Conservation (phyloP, 192 early-diverging fungal genomes). For the Coemansia sp. region DNA sequence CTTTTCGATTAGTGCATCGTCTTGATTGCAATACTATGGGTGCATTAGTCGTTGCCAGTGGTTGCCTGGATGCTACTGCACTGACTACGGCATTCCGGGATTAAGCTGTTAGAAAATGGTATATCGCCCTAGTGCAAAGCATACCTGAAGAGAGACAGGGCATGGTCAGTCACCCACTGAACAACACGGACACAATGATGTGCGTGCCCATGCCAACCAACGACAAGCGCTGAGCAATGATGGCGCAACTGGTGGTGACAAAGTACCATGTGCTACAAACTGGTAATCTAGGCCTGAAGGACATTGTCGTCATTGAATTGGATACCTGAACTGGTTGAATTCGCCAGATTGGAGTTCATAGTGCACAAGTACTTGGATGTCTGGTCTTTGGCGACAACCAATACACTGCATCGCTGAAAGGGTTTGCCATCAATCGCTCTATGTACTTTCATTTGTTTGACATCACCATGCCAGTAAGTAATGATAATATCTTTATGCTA, state of each 20-base stretch:
- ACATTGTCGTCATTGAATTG: slow-evolving; percentile 13
- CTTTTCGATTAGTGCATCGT: slow-evolving; percentile 25
- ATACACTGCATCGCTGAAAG: neutral
- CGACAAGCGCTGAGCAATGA: neutral
- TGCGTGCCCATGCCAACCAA: neutral
- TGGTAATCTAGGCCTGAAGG: slow-evolving; percentile 1
- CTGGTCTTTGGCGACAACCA: slow-evolving; percentile 31
- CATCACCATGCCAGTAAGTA: slow-evolving; percentile 17
- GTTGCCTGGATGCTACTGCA: slow-evolving; percentile 8
- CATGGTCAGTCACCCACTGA: slow-evolving; percentile 4
- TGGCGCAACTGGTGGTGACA: slow-evolving; percentile 11
- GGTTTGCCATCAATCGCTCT: neutral
- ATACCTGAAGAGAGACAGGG: slow-evolving; percentile 5
- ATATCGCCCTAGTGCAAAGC: slow-evolving; percentile 24
- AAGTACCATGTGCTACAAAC: slow-evolving; percentile 17
- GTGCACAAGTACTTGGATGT: slow-evolving; percentile 25
- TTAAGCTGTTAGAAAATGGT: slow-evolving; percentile 14
- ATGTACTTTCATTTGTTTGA: slow-evolving; percentile 32
- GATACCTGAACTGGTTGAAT: slow-evolving; percentile 35
- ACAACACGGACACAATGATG: neutral
- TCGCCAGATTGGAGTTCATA: slow-evolving; percentile 40
- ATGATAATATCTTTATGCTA: neutral
- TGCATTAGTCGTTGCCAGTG: slow-evolving; percentile 21
- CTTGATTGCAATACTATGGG: slow-evolving; percentile 35
- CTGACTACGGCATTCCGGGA: slow-evolving; percentile 26